These are phyloP conservation scores for Talaromyces stipitatus DNA, from an alignment of 495 filamentous ascomycete genomes.

Conservation along the genomic window DNA sequence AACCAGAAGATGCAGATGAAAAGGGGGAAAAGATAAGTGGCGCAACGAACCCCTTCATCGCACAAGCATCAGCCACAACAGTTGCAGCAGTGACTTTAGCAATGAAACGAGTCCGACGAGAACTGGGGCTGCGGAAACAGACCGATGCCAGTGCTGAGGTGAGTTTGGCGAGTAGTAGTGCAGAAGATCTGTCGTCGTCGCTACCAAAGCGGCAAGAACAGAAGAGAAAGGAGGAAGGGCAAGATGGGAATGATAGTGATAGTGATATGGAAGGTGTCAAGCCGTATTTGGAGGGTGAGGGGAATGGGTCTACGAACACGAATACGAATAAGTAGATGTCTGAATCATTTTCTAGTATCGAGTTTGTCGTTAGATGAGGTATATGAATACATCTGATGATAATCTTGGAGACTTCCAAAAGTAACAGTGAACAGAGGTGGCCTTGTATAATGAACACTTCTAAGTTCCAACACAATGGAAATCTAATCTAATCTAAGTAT, in stretches of 20 bases:
- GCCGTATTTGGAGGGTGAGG: constrained; percentile 13
- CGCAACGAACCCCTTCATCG: not conserved
- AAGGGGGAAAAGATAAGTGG: not conserved
- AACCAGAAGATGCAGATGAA: not conserved
- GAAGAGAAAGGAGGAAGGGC: constrained; percentile 6
- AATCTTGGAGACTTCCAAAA: too few relatives aligned
- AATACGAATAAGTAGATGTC: not conserved
- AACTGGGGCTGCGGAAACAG: constrained; percentile 57
- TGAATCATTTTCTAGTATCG: not conserved
- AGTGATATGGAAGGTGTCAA: constrained; percentile 21
- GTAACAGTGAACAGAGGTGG: too few relatives aligned
- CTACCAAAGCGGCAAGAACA: constrained; percentile 4
- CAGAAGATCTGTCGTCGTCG: constrained; percentile 39
- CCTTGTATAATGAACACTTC: too few relatives aligned
- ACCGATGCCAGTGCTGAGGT: constrained; percentile 53
- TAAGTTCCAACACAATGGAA: too few relatives aligned
- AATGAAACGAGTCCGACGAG: constrained; percentile 31
- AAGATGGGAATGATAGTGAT: constrained; percentile 11
- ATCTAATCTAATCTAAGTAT: too few relatives aligned
- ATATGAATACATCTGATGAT: not conserved
- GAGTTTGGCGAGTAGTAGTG: constrained; percentile 59
- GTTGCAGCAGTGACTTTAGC: constrained; percentile 9
- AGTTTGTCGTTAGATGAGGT: not conserved
- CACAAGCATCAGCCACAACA: constrained; percentile 5
- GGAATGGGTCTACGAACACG: constrained; percentile 2